A percentile compares a stretch with the other conserved stretches of the same genome.
phyloP scores from a whole-genome alignment of 2,329 filamentous ascomycete species.

The Phialophora expanda region DNA sequence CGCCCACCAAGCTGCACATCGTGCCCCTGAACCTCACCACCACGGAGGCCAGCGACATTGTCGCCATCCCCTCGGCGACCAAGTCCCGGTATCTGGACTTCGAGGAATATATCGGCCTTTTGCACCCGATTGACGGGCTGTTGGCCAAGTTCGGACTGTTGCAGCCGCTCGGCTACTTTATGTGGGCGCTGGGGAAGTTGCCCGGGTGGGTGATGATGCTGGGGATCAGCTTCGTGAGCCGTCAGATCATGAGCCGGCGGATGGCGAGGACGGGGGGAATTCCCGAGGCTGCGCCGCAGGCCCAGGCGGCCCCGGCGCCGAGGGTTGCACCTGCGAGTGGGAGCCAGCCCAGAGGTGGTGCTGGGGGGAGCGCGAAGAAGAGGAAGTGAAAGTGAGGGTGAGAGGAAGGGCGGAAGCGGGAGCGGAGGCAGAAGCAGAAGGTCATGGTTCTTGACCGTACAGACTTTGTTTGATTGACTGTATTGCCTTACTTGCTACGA shows the following conservation, averaged over 20 bases:
- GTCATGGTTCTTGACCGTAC: neutral
- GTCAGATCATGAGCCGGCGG: conserved; percentile 59
- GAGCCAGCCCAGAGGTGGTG: conserved; percentile 27
- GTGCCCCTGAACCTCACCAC: conserved; percentile 63
- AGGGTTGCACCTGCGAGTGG: conserved; percentile 19
- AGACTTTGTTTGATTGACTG: neutral
- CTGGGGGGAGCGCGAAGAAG: conserved; percentile 31
- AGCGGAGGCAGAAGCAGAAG: neutral
- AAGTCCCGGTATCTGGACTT: conserved; percentile 53
- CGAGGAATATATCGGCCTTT: conserved; percentile 61
- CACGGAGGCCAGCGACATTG: conserved; percentile 62
- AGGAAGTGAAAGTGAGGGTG: conserved; percentile 31
- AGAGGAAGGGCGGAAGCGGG: neutral
- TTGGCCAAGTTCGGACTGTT: conserved; percentile 60
- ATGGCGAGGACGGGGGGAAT: conserved; percentile 19
- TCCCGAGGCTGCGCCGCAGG: conserved; percentile 10
- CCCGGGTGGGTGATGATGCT: conserved; percentile 71
- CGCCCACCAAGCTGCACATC: conserved; percentile 59
- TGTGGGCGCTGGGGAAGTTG: conserved; percentile 62
- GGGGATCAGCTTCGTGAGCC: conserved; percentile 64
- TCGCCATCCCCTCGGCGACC: conserved; percentile 57
- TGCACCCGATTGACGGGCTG: conserved; percentile 66
- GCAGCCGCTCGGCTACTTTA: conserved; percentile 61
- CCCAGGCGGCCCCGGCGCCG: conserved; percentile 23
- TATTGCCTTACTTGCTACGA: neutral